phyloP scores from a whole-genome alignment of 805 yeast species.

The Priceomyces castillae region DNA sequence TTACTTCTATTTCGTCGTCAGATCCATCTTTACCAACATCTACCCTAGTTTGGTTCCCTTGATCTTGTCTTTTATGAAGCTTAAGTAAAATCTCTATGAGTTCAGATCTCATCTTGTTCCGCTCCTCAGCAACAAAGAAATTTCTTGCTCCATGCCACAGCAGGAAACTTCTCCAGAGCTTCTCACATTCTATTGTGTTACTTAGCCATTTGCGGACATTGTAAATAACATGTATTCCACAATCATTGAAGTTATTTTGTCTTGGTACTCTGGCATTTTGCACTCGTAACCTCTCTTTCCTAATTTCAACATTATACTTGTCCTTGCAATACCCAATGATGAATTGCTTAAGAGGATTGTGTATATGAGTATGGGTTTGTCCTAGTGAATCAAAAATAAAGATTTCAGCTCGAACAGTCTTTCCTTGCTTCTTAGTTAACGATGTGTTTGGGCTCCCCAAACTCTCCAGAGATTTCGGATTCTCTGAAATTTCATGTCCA shows the following conservation, averaged over 20 bases:
- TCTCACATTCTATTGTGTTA: conserved; percentile 46
- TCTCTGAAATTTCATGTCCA: neutral
- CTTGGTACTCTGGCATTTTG: conserved; percentile 63
- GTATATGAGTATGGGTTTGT: conserved; percentile 52
- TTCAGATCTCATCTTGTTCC: conserved; percentile 27
- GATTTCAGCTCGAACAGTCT: conserved; percentile 33
- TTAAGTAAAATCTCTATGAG: conserved; percentile 22
- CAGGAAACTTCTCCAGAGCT: conserved; percentile 40
- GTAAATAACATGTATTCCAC: conserved; percentile 88
- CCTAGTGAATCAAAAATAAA: conserved; percentile 75
- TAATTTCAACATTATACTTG: conserved; percentile 48
- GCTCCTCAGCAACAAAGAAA: conserved; percentile 27
- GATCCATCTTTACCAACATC: conserved; percentile 6
- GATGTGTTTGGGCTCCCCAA: too few relatives aligned
- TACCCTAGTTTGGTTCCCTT: conserved; percentile 1
- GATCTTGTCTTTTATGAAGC: conserved; percentile 19
- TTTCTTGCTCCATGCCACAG: conserved; percentile 11
- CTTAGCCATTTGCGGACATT: conserved; percentile 60
- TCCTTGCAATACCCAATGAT: conserved; percentile 69
- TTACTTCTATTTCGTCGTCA: conserved; percentile 20
- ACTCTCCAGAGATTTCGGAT: conserved; percentile 3
- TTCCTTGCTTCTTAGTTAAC: conserved; percentile 4
- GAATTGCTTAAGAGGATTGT: conserved; percentile 54
- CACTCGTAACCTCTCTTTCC: conserved; percentile 45
- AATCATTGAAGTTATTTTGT: conserved; percentile 87